Conservation (phyloP, 345 rosid species). For the Triadica sebifera region DNA sequence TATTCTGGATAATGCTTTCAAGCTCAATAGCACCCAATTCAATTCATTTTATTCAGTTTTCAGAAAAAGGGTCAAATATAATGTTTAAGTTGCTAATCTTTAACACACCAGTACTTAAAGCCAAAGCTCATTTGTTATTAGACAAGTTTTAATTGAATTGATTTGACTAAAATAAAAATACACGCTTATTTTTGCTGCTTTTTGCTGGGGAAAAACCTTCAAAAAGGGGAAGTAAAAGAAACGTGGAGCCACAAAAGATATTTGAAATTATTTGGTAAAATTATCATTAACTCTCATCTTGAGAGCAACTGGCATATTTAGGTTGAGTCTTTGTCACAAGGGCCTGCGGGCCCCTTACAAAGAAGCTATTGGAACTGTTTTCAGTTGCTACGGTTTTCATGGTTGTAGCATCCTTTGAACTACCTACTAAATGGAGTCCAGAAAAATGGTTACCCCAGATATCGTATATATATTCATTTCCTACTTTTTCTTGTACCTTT, state of each 20-base stretch:
- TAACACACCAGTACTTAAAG: no score
- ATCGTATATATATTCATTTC: conserved; percentile 54
- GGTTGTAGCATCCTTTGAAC: conserved; percentile 39
- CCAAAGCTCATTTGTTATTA: no score
- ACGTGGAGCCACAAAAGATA: background rate
- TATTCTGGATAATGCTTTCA: no score
- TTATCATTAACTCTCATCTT: conserved; percentile 51
- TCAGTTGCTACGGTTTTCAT: conserved; percentile 35
- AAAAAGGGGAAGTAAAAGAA: background rate
- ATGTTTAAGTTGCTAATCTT: no score
- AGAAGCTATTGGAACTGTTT: conserved; percentile 65
- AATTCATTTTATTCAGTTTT: no score
- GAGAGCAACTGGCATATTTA: conserved; percentile 51
- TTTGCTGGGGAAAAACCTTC: no score
- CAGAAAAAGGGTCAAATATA: no score
- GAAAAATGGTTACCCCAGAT: conserved; percentile 90
- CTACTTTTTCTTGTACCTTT: conserved; percentile 35
- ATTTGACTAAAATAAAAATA: no score
- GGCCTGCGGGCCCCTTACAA: conserved; percentile 75
- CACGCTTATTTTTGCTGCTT: no score
- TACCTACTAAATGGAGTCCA: conserved; percentile 41
- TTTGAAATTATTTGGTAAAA: conserved; percentile 10
- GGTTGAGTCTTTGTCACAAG: conserved; percentile 48
- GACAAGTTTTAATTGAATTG: no score
- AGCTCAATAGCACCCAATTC: no score